Evolutionary conservation across 306 rosid genomes (phyloP), one percentile per base, ranked within the genome.

Genomic region (Corylus heterophylla): DNA sequence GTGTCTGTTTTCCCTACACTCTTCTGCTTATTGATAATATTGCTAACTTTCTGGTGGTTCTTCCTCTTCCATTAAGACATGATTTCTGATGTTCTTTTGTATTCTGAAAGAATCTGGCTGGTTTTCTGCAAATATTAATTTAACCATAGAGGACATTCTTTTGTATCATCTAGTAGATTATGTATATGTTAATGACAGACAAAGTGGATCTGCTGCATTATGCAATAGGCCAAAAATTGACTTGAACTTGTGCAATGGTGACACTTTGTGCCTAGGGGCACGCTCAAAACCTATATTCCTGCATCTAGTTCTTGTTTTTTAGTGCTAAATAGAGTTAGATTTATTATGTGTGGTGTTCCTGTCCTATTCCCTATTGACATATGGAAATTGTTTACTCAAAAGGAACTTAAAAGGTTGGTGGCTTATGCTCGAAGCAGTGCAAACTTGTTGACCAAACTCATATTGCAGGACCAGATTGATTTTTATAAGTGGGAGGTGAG

Each of bases 391-490:
- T 79, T 66, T 49, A 50, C 82, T 73, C 77, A 48, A 83, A 79
- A 94, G 98, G 95, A 92, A 79, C 92, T 92, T 47, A 92, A 87
- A 84, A 81, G 98, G 86, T 83, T 94, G 83, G 91, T 69, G 76
- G 98, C 97, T 39, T 95, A 92, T 84, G 97, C 98, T 75, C 87
- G 86, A 83, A 95, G 98, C 85, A 93, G 96, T 82, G 98, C 95
- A 82, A 88, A 80, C 69, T 86, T 91, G 85, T 75, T 95, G 90
- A 72, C 77, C 56, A 90, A 86, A 82, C 90, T 95, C 79, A 52
- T 90, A 62, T 61, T 67, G 75, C 86, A 91, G 83, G 89, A 89
- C 71, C 90, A 89, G 83, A 82, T 52, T 74, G 93, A 89, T 80
- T 84, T 90, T 39, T 85, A 80, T 79, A 86, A 81, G 83, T 95